A percentile compares a stretch with the other conserved stretches of the same genome.
These are phyloP conservation scores for Penicillium sp. DNA, from an alignment of 2,329 filamentous ascomycete genomes.

Conservation along the genomic window DNA sequence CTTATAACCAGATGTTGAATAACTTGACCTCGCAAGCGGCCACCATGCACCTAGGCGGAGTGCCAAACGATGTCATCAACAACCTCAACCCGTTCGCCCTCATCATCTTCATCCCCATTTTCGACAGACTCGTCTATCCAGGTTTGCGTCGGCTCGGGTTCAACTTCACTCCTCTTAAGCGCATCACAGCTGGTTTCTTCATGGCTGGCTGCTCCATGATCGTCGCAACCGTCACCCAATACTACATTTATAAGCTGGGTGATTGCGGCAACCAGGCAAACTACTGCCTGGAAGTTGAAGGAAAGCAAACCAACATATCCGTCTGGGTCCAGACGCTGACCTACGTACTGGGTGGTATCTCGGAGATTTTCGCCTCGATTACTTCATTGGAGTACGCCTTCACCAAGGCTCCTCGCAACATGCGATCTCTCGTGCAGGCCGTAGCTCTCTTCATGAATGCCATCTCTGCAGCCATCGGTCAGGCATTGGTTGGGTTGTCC, in stretches of 20 bases:
- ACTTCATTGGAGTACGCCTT: conserved; percentile 73
- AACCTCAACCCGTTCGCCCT: conserved; percentile 55
- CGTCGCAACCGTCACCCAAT: conserved; percentile 49
- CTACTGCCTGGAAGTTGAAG: conserved; percentile 46
- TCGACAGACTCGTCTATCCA: conserved; percentile 55
- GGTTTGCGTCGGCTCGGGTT: conserved; percentile 47
- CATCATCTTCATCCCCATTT: conserved; percentile 55
- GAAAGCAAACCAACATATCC: conserved; percentile 58
- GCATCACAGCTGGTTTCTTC: conserved; percentile 53
- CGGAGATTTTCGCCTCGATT: conserved; percentile 58
- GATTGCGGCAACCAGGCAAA: conserved; percentile 59
- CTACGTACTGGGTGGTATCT: conserved; percentile 55
- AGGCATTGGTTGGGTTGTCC: conserved; percentile 63
- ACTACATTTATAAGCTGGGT: conserved; percentile 58
- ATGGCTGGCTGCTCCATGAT: conserved; percentile 51
- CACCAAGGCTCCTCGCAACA: conserved; percentile 74
- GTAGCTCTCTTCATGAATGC: conserved; percentile 70
- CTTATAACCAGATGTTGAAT: conserved; percentile 56
- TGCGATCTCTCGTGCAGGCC: conserved; percentile 71
- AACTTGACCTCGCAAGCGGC: conserved; percentile 57
- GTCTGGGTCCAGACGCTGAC: conserved; percentile 56
- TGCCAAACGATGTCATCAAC: conserved; percentile 57
- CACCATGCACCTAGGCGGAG: conserved; percentile 52
- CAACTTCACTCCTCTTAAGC: conserved; percentile 54
- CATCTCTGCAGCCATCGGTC: conserved; percentile 67